These are phyloP conservation scores for Isoetes taiwanensis DNA, from an alignment of 75 land plant species.

Conservation along the genomic window DNA sequence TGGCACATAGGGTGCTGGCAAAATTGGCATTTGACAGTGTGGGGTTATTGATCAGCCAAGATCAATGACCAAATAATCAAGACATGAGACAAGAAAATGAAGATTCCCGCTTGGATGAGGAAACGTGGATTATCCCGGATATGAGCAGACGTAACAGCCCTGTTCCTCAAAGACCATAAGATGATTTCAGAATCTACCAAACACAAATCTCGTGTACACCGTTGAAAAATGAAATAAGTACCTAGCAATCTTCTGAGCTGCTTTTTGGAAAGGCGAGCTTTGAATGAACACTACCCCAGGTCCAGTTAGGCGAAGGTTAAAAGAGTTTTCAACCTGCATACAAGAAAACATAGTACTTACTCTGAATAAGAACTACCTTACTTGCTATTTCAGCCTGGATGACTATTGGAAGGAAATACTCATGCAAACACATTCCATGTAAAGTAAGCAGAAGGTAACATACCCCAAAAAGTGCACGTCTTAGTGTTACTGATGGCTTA, in stretches of 20 bases:
- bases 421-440: constrained; percentile 1
- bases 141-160: constrained; percentile 74
- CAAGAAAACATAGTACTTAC: not conserved
- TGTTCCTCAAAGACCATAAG: constrained; percentile 14
- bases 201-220: not conserved
- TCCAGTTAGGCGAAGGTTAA: constrained; percentile 41
- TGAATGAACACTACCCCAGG: constrained; percentile 94
- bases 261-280: constrained; percentile 63
- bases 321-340: not conserved
- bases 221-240: constrained; percentile 1
- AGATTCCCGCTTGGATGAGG: constrained; percentile 50
- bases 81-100: constrained; percentile 62
- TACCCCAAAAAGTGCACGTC: constrained; percentile 71
- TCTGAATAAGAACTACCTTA: not conserved
- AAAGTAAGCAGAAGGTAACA: not conserved
- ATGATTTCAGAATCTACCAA: not conserved
- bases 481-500: constrained; percentile 32
- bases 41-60: constrained; percentile 51
- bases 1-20: no score
- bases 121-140: constrained; percentile 83
- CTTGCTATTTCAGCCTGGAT: constrained; percentile 21
- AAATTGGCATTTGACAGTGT: no score
- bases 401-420: not conserved
- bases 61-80: constrained; percentile 59
- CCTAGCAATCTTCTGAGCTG: constrained; percentile 79